Conservation (phyloP, 1,284 basidiomycete genomes). For the Tilletia indica region DNA sequence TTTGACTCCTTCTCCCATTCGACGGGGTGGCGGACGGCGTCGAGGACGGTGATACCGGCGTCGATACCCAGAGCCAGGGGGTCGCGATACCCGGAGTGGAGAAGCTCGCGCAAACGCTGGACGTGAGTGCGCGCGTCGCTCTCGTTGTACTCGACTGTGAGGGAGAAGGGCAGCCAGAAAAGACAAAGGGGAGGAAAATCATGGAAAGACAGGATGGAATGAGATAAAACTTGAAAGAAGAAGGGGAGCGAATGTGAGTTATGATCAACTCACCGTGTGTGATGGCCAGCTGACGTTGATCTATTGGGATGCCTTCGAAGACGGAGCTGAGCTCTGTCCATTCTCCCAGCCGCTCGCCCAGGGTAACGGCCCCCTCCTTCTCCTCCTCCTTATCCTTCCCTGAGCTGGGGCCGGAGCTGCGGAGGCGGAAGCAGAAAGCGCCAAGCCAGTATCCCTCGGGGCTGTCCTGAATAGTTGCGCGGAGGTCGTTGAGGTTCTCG, state of each 20-base stretch:
- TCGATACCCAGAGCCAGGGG: conserved; percentile 58
- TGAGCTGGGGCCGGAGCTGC: neutral
- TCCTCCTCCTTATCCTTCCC: conserved; percentile 1
- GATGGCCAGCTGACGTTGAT: conserved; percentile 45
- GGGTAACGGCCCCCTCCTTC: conserved; percentile 19
- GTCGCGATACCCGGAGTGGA: conserved; percentile 58
- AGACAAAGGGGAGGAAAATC: neutral
- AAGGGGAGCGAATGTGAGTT: neutral
- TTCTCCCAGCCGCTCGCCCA: conserved; percentile 43
- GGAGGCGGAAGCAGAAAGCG: conserved; percentile 50
- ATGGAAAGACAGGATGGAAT: neutral
- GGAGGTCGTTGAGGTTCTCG: conserved; percentile 54
- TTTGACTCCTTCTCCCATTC: conserved; percentile 39
- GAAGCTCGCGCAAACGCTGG: conserved; percentile 60
- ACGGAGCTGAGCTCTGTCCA: conserved; percentile 51
- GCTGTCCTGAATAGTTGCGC: conserved; percentile 51
- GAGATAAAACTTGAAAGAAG: neutral
- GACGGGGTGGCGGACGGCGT: conserved; percentile 58
- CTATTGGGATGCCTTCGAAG: conserved; percentile 42
- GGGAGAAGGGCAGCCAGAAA: neutral
- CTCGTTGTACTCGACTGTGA: conserved; percentile 61
- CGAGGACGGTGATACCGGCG: conserved; percentile 60
- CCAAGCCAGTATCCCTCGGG: conserved; percentile 56
- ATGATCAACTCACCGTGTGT: conserved; percentile 34
- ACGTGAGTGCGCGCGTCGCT: conserved; percentile 60